A percentile compares a stretch with the other conserved stretches of the same genome.
phyloP scores from a whole-genome alignment of 2,329 filamentous ascomycete species.

The Trichophyton rubrum region DNA sequence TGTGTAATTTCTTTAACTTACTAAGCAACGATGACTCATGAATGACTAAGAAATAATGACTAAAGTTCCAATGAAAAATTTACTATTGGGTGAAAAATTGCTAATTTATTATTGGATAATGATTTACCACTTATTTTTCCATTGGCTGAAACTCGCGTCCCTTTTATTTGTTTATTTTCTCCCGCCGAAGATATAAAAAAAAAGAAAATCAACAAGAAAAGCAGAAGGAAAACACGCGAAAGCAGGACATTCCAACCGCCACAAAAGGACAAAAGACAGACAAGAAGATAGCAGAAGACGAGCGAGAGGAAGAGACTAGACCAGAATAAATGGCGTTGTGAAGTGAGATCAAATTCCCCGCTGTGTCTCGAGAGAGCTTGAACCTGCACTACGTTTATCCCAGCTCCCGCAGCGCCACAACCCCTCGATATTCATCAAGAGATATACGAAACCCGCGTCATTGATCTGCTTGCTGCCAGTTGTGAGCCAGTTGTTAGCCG shows the following conservation, averaged over 20 bases:
- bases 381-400: background rate
- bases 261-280: background rate
- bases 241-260: background rate
- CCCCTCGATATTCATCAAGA: background rate
- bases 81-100: too few species aligned
- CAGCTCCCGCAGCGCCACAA: background rate
- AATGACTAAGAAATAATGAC: background rate
- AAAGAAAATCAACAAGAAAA: background rate
- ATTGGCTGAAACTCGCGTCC: background rate
- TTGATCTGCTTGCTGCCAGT: background rate
- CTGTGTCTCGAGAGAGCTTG: background rate
- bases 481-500: background rate
- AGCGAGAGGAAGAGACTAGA: background rate
- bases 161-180: background rate
- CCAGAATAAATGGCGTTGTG: background rate
- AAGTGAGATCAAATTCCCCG: background rate
- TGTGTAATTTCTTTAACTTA: too few species aligned
- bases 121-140: too few species aligned
- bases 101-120: too few species aligned
- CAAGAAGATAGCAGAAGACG: background rate
- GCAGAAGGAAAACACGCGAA: background rate
- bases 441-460: background rate
- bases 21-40: background rate
- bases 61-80: background rate
- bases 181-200: background rate